Conservation (phyloP, 768 basidiomycete species). For the Termitomyces sp. region DNA sequence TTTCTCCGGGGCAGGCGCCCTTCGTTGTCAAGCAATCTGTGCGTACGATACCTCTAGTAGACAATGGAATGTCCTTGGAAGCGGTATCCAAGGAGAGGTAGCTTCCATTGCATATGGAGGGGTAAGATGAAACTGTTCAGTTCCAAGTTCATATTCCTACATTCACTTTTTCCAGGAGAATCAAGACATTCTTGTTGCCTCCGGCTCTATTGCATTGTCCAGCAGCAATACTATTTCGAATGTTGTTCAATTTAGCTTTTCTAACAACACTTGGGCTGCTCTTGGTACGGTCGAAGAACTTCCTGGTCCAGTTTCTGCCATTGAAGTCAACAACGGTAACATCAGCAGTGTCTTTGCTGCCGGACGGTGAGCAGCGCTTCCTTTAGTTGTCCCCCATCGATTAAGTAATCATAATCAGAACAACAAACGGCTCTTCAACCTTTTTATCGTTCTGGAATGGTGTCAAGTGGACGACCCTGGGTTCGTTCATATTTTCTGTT, state of each 20-base stretch:
- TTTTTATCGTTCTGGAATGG: conserved; percentile 90
- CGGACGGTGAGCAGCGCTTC: conserved; percentile 62
- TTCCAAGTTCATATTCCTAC: not conserved
- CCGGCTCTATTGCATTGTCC: conserved; percentile 69
- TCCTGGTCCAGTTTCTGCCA: conserved; percentile 86
- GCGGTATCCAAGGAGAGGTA: conserved; percentile 78
- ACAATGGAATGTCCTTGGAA: conserved; percentile 79
- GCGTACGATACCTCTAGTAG: conserved; percentile 58
- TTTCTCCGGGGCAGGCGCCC: conserved; percentile 73
- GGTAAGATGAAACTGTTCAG: conserved; percentile 43
- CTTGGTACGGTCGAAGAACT: conserved; percentile 57
- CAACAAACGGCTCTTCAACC: conserved; percentile 52
- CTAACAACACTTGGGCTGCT: conserved; percentile 69
- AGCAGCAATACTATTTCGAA: conserved; percentile 61
- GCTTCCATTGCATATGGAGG: conserved; percentile 76
- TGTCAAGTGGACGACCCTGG: conserved; percentile 60
- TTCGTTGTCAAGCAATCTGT: conserved; percentile 76
- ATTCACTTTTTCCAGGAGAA: conserved; percentile 38
- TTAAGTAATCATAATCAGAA: conserved; percentile 25
- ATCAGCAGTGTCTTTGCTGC: conserved; percentile 84
- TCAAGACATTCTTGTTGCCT: conserved; percentile 68
- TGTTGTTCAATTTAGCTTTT: conserved; percentile 67
- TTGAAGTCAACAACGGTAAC: conserved; percentile 81
- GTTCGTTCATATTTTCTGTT: conserved; percentile 27
- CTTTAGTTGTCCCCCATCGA: not conserved